Evolutionary conservation across 176 grass and related monocot genomes (phyloP).

Genomic region (Saccharum officinarum): DNA sequence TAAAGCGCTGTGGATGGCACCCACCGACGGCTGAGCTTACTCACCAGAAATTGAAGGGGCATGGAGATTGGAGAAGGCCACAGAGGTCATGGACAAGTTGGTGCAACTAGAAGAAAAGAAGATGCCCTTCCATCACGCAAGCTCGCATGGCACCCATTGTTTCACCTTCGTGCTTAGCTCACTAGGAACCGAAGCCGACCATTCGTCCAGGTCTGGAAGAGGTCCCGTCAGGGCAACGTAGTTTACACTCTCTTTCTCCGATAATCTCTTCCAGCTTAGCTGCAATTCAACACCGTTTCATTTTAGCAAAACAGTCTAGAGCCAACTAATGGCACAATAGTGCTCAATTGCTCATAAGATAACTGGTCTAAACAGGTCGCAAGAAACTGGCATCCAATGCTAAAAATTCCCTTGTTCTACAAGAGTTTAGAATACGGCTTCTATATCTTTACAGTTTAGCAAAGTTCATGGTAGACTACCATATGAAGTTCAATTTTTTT

Average conservation of each 20-base stretch:
- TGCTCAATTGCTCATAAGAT: neutral
- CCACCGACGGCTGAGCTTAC: slow-evolving; percentile 19
- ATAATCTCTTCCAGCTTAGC: slow-evolving; percentile 84
- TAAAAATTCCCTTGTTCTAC: neutral
- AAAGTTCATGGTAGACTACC: neutral
- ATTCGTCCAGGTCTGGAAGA: slow-evolving; percentile 74
- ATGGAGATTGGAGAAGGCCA: neutral
- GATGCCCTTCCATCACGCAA: slow-evolving; percentile 27
- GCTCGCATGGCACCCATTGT: slow-evolving; percentile 60
- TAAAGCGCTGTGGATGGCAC: neutral
- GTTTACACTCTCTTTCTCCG: slow-evolving; percentile 74
- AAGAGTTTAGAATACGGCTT: neutral
- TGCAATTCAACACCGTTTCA: slow-evolving; percentile 33
- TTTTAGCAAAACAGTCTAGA: neutral
- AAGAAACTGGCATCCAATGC: neutral
- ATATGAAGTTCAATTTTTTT: neutral
- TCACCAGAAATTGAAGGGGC: slow-evolving; percentile 32
- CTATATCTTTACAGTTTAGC: neutral
- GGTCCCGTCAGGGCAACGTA: slow-evolving; percentile 84
- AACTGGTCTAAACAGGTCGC: neutral
- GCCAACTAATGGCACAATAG: neutral
- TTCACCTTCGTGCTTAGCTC: slow-evolving; percentile 71
- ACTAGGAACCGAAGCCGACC: slow-evolving; percentile 59
- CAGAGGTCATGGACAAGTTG: slow-evolving; percentile 15
- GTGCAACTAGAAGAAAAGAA: slow-evolving; percentile 17